Conservation (phyloP, 495 filamentous ascomycete genomes). For the Trichoderma parareesei region DNA sequence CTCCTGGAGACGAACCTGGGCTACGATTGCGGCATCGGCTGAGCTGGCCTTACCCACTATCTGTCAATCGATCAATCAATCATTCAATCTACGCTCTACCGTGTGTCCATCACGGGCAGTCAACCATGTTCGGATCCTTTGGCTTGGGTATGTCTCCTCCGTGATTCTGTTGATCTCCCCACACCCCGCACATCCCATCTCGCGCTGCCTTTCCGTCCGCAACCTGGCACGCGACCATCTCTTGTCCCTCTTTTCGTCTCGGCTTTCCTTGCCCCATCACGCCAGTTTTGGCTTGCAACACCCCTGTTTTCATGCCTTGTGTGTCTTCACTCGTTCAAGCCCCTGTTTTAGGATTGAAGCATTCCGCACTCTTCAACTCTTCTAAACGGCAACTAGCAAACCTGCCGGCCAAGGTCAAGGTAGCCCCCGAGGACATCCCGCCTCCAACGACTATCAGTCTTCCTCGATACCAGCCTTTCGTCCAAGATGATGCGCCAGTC, state of each 20-base stretch:
- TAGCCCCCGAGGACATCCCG: conserved; percentile 8
- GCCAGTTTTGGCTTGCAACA: not conserved
- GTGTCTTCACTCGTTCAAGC: not conserved
- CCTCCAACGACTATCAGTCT: not conserved
- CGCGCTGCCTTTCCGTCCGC: not conserved
- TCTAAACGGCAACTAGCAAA: conserved; percentile 9
- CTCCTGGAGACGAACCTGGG: not conserved
- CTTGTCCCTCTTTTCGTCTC: not conserved
- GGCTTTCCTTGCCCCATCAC: not conserved
- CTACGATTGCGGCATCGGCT: not conserved
- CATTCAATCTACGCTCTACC: not conserved
- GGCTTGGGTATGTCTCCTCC: not conserved
- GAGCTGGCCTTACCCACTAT: conserved; percentile 1
- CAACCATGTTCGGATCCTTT: conserved; percentile 4
- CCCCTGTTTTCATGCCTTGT: not conserved
- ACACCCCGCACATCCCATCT: not conserved
- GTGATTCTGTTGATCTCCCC: not conserved
- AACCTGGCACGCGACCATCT: not conserved
- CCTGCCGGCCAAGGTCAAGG: conserved; percentile 6
- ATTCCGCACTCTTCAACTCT: not conserved
- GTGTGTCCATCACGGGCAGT: not conserved
- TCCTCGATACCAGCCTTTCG: conserved; percentile 12
- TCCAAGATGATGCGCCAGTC: conserved; percentile 12
- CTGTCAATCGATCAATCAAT: not conserved
- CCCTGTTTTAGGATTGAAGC: not conserved